phyloP scores from a whole-genome alignment of 73 alveolate genomes.

The Diophrys appendiculata region DNA sequence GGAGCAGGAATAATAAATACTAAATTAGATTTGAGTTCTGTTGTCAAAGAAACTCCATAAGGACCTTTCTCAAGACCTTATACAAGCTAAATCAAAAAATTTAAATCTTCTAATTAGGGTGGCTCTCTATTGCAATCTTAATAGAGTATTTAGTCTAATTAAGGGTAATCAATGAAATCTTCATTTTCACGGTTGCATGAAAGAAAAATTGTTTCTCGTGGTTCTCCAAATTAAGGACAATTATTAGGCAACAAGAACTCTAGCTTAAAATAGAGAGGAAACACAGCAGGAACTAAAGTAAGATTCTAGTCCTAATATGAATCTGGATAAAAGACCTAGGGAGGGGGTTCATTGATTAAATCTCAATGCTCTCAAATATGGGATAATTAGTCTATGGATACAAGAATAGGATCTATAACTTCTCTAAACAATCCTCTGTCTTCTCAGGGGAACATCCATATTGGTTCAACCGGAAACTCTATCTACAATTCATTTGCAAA shows the following conservation, averaged over 20 bases:
- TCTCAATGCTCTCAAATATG: neutral
- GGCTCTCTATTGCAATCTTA: no score
- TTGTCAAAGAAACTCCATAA: neutral
- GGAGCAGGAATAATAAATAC: neutral
- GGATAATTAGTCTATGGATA: neutral
- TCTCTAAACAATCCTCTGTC: neutral
- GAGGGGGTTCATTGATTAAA: no score
- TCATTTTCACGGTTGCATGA: no score
- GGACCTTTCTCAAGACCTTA: no score
- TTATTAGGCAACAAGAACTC: neutral
- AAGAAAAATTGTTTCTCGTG: neutral
- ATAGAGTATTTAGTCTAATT: no score
- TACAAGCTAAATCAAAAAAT: neutral
- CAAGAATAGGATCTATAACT: neutral
- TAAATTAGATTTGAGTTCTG: neutral
- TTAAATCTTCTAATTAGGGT: no score
- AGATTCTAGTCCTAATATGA: neutral
- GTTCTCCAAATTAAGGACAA: neutral
- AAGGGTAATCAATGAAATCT: neutral
- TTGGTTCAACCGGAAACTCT: neutral
- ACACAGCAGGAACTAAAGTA: neutral
- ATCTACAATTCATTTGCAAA: no score
- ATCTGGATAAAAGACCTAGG: no score
- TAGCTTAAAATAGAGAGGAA: neutral
- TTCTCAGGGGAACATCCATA: neutral